Evolutionary conservation across 495 filamentous ascomycete genomes (phyloP).

Genomic region (Hypoxylon cercidicola): DNA sequence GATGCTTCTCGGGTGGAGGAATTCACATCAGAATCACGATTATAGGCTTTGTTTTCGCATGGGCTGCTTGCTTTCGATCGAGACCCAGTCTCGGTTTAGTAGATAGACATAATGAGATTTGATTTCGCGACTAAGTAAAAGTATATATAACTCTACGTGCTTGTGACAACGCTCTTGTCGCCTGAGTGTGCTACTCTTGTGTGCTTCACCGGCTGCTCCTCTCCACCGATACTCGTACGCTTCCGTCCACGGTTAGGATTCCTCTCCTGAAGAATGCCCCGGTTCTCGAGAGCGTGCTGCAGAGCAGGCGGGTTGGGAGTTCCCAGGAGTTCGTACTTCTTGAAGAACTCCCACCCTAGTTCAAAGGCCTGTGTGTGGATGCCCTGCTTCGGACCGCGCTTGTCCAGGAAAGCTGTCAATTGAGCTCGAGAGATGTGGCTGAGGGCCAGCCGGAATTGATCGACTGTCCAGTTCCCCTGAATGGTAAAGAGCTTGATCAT

Average conservation of each 20-base stretch:
- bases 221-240: neutral
- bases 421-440: constrained; percentile 2
- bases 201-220: neutral
- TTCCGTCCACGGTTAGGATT: neutral
- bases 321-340: constrained; percentile 8
- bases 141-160: too few species aligned
- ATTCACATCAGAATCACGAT: constrained; percentile 31
- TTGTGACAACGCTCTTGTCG: too few species aligned
- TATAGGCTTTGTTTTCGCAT: constrained; percentile 43
- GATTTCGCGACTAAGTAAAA: too few species aligned
- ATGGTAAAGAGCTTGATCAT: constrained; percentile 4
- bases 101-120: too few species aligned
- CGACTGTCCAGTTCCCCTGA: constrained; percentile 3
- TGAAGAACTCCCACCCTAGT: constrained; percentile 10
- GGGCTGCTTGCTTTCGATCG: constrained; percentile 16
- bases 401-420: constrained; percentile 1
- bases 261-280: neutral
- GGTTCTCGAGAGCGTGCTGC: neutral
- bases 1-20: constrained; percentile 21
- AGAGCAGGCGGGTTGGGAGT: neutral
- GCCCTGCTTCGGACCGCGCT: neutral
- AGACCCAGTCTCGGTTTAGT: constrained; percentile 22
- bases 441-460: constrained; percentile 1
- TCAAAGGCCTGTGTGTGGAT: neutral
- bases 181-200: neutral